Percentiles rank a stretch among this genome's conserved stretches.
These are phyloP conservation scores for Phytophthora pistaciae DNA, from an alignment of 352 stramenopile genomes.

Conservation along the genomic window DNA sequence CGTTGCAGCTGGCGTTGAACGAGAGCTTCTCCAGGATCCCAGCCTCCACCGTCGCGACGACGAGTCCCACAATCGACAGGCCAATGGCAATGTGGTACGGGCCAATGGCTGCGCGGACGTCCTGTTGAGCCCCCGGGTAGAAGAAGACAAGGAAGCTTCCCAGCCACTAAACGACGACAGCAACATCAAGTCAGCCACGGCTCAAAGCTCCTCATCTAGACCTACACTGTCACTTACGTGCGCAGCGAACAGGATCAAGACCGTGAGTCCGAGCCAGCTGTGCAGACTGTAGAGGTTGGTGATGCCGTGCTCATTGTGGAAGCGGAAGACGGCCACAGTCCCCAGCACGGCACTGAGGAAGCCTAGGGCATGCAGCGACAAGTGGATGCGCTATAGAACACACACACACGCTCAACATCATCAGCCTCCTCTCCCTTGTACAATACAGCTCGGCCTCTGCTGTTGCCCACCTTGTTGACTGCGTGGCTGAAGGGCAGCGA, in stretches of 20 bases:
- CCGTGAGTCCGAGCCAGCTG: slow-evolving; percentile 85
- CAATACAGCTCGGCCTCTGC: no score
- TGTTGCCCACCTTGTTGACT: slow-evolving; percentile 64
- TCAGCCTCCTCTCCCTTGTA: neutral
- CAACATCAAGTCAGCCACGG: slow-evolving; percentile 48
- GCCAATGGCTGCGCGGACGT: slow-evolving; percentile 49
- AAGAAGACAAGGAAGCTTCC: slow-evolving; percentile 79
- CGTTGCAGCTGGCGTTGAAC: slow-evolving; percentile 89
- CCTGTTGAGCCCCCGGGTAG: slow-evolving; percentile 65
- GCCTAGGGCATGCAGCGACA: slow-evolving; percentile 72
- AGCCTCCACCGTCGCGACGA: slow-evolving; percentile 70
- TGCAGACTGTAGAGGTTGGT: slow-evolving; percentile 90
- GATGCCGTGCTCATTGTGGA: slow-evolving; percentile 89
- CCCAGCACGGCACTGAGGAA: slow-evolving; percentile 69
- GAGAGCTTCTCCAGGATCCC: slow-evolving; percentile 86
- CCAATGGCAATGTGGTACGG: slow-evolving; percentile 80
- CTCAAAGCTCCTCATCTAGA: slow-evolving; percentile 2
- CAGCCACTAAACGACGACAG: slow-evolving; percentile 51
- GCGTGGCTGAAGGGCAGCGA: slow-evolving; percentile 72
- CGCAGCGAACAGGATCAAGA: slow-evolving; percentile 59
- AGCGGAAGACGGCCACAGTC: slow-evolving; percentile 81
- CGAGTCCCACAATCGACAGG: slow-evolving; percentile 67
- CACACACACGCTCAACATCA: neutral
- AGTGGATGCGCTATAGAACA: slow-evolving; percentile 67
- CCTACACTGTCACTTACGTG: slow-evolving; percentile 42